Evolutionary conservation across 2,329 filamentous ascomycete genomes (phyloP).

Genomic region (Pseudogymnoascus sp.): DNA sequence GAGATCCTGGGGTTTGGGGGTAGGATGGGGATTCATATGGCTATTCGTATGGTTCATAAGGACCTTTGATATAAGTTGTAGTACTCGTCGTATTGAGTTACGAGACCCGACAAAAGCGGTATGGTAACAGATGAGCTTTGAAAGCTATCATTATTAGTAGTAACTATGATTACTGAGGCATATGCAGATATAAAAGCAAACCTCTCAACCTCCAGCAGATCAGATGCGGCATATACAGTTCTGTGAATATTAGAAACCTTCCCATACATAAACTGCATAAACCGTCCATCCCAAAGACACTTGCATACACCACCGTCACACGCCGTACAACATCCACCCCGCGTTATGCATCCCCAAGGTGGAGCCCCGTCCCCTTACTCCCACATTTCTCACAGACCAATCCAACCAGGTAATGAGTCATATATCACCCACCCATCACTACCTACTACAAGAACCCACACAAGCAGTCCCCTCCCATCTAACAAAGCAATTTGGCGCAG

Average conservation of each 20-base stretch:
- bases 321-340: neutral
- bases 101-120: neutral
- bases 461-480: neutral
- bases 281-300: neutral
- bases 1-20: neutral
- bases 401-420: neutral
- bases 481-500: slow-evolving; percentile 14
- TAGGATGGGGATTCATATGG: neutral
- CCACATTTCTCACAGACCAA: neutral
- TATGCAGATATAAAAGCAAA: neutral
- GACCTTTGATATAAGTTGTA: neutral
- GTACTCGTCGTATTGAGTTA: neutral
- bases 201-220: neutral
- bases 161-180: neutral
- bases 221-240: neutral
- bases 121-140: neutral
- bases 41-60: neutral
- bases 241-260: neutral
- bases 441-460: neutral
- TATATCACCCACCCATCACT: neutral
- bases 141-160: neutral
- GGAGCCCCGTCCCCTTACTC: neutral
- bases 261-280: neutral
- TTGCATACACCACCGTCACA: neutral
- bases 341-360: neutral